Evolutionary conservation across 2,329 filamentous ascomycete genomes (phyloP), one percentile per base, ranked within the genome.

Genomic region (Tolypocladium endophyticum): DNA sequence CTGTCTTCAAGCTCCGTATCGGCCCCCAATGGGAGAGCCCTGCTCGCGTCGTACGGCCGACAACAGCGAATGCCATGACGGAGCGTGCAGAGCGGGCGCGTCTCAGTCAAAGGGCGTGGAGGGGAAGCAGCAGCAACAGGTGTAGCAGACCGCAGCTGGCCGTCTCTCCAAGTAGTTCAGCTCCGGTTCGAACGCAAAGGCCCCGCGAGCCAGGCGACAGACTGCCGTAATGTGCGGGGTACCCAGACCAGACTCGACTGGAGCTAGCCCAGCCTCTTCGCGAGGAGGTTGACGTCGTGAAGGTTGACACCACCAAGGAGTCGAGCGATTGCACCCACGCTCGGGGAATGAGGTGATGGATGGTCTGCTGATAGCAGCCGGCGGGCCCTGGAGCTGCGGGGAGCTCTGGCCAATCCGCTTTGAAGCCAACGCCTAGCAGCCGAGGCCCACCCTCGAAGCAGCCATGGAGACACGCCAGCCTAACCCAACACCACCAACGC

Each of bases 11-110:
- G 57, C 67, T 65, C 57, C 67, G 30, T 12, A 23, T 72, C 57
- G 71, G 64, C 61, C 66, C 67, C 62, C 72, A 73, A 65, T 73
- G 73, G 54, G 72, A 70, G 39, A 80, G 65, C 38, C 72, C 72
- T 58, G 68, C 71, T 66, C 78, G 72, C 56, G 73, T 63, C 59
- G 76, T 74, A 69, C 76, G 76, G 65, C 78, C 69, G 59, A 79
- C 67, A 60, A 74, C 70, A 58, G 75, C 63, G 54, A 75, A 72
- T 56, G 75, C 74, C 80, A 82, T 82, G 60, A 61, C 61, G 58
- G 47, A 30, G 18, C 50, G 28, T 53, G 50, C 50, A 35, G 50
- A 54, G 20, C 30, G 30, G 50, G 45, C 23, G 55, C 41, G 56
- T 30, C 56, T 50, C 56, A 16, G 41, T 45, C 56, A 23, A 36